phyloP scores from a whole-genome alignment of 129 eudicot genomes.

The Solidago caesia region DNA sequence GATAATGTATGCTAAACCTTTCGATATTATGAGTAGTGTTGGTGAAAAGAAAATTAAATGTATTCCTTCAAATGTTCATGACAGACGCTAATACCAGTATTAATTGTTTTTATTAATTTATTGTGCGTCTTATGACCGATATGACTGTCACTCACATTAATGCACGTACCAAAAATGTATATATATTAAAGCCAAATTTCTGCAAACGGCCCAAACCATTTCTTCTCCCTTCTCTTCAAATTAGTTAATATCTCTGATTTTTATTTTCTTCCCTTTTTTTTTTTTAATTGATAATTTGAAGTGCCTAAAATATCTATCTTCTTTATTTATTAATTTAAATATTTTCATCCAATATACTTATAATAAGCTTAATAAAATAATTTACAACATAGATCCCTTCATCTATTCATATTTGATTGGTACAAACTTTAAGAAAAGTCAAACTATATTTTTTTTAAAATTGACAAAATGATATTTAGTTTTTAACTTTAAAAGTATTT shows the following conservation, averaged over 20 bases:
- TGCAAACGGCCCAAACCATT: conserved; percentile 28
- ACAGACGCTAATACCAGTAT: not conserved
- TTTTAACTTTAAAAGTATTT: no score
- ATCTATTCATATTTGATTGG: no score
- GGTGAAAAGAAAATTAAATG: not conserved
- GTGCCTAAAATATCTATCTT: no score
- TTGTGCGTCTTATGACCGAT: conserved; percentile 10
- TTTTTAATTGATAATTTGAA: no score
- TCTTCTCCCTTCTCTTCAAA: not conserved
- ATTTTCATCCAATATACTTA: no score
- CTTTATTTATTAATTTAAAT: no score
- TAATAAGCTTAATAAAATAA: no score
- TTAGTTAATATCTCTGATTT: not conserved
- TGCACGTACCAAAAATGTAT: conserved; percentile 22
- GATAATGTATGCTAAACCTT: no score
- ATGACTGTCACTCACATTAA: conserved; percentile 18
- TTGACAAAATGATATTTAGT: no score
- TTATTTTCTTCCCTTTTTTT: not conserved
- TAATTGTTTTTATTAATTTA: not conserved
- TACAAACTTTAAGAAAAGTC: no score
- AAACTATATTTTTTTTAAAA: no score
- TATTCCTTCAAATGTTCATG: not conserved
- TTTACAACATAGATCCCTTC: no score
- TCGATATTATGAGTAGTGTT: not conserved
- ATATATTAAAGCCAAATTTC: conserved; percentile 32